Evolutionary conservation across 2,329 filamentous ascomycete species (phyloP).

Genomic region (Dactylonectria macrodidyma): DNA sequence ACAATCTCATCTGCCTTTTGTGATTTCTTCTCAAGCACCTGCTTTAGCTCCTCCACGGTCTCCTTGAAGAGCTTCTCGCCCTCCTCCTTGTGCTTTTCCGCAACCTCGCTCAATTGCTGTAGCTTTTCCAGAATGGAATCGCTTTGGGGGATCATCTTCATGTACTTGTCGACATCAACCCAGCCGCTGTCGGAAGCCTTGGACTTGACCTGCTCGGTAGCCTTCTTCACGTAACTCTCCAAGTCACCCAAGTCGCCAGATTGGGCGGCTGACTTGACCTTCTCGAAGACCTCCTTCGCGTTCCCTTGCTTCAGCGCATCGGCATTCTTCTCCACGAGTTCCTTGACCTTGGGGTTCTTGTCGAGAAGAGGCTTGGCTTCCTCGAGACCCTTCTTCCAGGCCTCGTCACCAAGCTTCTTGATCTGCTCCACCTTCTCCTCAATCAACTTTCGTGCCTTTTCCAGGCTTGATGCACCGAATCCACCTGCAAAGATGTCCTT

Average conservation of each 20-base stretch:
- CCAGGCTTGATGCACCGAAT: slow-evolving; percentile 65
- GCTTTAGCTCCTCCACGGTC: slow-evolving; percentile 76
- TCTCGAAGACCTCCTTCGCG: slow-evolving; percentile 73
- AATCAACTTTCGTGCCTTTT: slow-evolving; percentile 73
- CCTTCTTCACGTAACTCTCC: slow-evolving; percentile 53
- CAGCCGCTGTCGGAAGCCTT: slow-evolving; percentile 57
- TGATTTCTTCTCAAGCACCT: slow-evolving; percentile 74
- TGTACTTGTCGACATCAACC: slow-evolving; percentile 71
- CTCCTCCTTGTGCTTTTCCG: slow-evolving; percentile 77
- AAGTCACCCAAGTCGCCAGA: slow-evolving; percentile 70
- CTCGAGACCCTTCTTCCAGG: slow-evolving; percentile 80
- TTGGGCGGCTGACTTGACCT: slow-evolving; percentile 72
- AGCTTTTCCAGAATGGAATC: slow-evolving; percentile 77
- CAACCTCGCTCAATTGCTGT: slow-evolving; percentile 74
- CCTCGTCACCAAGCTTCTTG: slow-evolving; percentile 78
- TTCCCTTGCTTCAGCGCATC: slow-evolving; percentile 79
- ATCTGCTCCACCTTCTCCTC: slow-evolving; percentile 80
- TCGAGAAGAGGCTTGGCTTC: slow-evolving; percentile 80
- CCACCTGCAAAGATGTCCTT: slow-evolving; percentile 75
- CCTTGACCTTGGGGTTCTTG: slow-evolving; percentile 83
- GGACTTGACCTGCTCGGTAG: slow-evolving; percentile 60
- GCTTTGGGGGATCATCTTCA: slow-evolving; percentile 76
- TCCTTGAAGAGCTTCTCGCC: slow-evolving; percentile 79
- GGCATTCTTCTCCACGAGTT: slow-evolving; percentile 79
- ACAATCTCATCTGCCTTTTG: slow-evolving; percentile 71